phyloP scores from a whole-genome alignment of 2,329 filamentous ascomycete species.

The Aspergillus ochraceoroseus region DNA sequence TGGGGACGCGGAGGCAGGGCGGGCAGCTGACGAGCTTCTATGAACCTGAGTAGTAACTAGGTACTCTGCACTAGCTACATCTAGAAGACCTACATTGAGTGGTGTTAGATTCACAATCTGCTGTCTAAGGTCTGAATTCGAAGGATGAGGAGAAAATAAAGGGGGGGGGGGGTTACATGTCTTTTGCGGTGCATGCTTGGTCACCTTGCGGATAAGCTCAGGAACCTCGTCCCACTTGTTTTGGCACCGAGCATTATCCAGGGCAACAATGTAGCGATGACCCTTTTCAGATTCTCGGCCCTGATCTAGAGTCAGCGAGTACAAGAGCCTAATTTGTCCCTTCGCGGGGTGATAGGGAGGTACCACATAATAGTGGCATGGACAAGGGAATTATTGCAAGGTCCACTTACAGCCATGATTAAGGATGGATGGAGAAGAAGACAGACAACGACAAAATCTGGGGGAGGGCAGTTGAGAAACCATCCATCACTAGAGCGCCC shows the following conservation, averaged over 20 bases:
- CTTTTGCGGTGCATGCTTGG: slow-evolving; percentile 83
- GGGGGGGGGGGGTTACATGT: slow-evolving; percentile 57
- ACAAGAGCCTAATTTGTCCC: neutral
- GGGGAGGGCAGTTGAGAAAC: slow-evolving; percentile 16
- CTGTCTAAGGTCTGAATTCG: slow-evolving; percentile 9
- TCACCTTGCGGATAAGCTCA: slow-evolving; percentile 85
- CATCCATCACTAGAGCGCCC: slow-evolving; percentile 20
- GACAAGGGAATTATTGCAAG: slow-evolving; percentile 1
- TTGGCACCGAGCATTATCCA: slow-evolving; percentile 83
- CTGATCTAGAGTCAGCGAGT: slow-evolving; percentile 25
- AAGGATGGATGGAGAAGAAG: slow-evolving; percentile 15
- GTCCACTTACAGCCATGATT: slow-evolving; percentile 24
- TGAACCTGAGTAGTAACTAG: slow-evolving; percentile 56
- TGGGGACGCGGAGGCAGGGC: slow-evolving; percentile 37
- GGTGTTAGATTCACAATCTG: slow-evolving; percentile 17
- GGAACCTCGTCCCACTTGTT: slow-evolving; percentile 81
- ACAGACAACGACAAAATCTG: slow-evolving; percentile 9
- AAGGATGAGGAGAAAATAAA: slow-evolving; percentile 13
- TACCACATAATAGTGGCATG: neutral
- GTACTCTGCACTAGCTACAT: slow-evolving; percentile 65
- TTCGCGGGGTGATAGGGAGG: slow-evolving; percentile 8
- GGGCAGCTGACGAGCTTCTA: slow-evolving; percentile 29
- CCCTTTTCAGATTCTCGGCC: slow-evolving; percentile 65
- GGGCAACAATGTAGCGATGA: slow-evolving; percentile 69
- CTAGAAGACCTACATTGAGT: slow-evolving; percentile 56